Evolutionary conservation across 768 basidiomycete species (phyloP), one percentile per base, ranked within the genome.

Genomic region (Nidularia pulvinata): DNA sequence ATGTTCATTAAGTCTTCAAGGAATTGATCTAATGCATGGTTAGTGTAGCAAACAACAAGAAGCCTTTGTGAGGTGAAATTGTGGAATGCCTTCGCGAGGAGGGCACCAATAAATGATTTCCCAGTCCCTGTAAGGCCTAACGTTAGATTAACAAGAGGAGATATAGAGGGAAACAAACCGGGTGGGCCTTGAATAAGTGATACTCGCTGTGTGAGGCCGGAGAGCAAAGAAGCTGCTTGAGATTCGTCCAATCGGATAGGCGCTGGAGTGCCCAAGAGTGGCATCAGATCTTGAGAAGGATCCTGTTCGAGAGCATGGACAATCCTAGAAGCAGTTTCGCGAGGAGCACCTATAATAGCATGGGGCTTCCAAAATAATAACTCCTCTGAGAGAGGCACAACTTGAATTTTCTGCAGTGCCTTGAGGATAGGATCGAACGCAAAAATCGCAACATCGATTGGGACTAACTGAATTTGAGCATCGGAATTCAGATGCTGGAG

Each of bases 21-120:
- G 52, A 90, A 85, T 49, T 88, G 82, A 55, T 89, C 88, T 0
- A 90, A 76, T 0, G 88, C 88, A 44, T 90, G 88, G 53, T 90
- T 90, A 1, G 88, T 90, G 56, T 81, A 89, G 57, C 86, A 88
- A 14, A 87, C 82, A 1, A 89, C 85, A 4, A 89, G 77, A 22
- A 89, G 87, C 0, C 63, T 82, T 48, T 75, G 70, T 0, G 58
- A 14, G 0, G 80, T 79, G 50, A 66, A 65, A 13, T 81, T 75
- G 48, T 87, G 77, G 4, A 88, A 65, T 3, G 78, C 69, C 58
- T 88, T 89, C 0, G 85, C 85, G 0, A 88, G 66, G 1, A 89
- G 71, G 0, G 85, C 84, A 0, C 88, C 88, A 19, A 89, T 83
- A 60, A 88, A 88, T 0, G 86, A 88, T 53, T 89, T 89, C 1